Evolutionary conservation across 2,329 filamentous ascomycete species (phyloP), one percentile per base, ranked within the genome.

Genomic region (Hypomyces perniciosus): DNA sequence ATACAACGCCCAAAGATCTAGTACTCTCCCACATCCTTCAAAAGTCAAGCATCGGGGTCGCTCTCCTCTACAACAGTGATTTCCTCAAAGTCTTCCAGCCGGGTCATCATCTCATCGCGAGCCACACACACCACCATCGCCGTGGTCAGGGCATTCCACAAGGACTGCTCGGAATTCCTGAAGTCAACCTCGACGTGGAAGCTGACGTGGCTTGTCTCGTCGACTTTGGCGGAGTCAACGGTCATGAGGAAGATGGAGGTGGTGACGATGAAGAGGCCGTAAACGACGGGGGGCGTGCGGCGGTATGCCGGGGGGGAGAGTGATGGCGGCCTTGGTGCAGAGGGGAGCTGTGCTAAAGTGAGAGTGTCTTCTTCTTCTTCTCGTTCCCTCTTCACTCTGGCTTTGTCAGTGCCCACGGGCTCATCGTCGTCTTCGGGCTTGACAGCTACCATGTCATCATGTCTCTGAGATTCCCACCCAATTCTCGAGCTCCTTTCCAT

Each of bases 71-170:
- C 39, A 2, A 53, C 51, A 4, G 59, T 55, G 39, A 61, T 42
- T 34, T 62, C 55, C 44, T 69, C 62, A 59, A 73, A 73, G 53
- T 72, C 67, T 2, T 59, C 59, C 20, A 56, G 44, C 40, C 68
- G 60, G 6, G 57, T 50, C 42, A 65, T 67, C 48, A 73, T 59
- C 48, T 72, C 67, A 44, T 74, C 70, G 10, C 71, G 63, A 4
- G 71, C 71, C 48, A 69, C 55, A 48, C 71, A 74, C 2, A 66
- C 64, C 8, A 65, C 65, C 26, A 72, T 62, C 7, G 70, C 72
- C 8, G 72, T 48, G 4, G 72, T 74, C 35, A 74, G 56, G 2
- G 70, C 72, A 54, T 74, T 74, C 72, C 72, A 74, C 26, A 74
- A 64, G 47, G 70, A 67, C 56, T 74, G 71, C 13, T 65, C 60